Base-by-base conservation (phyloP, 345 rosid genomes). In the sweet orange (Citrus sinensis) region DNA sequence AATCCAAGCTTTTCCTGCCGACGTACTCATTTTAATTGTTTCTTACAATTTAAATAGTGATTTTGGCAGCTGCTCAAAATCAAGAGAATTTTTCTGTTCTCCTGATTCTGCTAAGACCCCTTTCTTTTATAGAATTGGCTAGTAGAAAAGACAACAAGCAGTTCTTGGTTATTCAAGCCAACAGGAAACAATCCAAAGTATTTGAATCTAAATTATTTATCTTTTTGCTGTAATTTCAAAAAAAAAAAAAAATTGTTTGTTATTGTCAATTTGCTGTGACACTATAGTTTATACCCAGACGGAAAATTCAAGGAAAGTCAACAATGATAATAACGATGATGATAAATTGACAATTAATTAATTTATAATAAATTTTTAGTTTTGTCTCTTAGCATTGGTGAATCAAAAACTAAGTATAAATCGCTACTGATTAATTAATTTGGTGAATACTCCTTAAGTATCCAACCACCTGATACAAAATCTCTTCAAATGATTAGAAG, bases 1-100 rank as follows among this genome's bases (percentile, higher is more conserved):
- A n/a, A 82, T 70, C 86, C 89, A 88, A n/a, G 87, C 79, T 70
- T 73, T 85, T 66, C 83, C 73, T 20, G 79, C 67, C 17, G 6
- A 3, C 13, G 16, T 17, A 4, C 56, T 16, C 20, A 51, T 51
- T 16, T 42, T 17, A 17, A 16, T 51, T 16, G 20, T 51, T 51
- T 16, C 7, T 51, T 25, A 25, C 25, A 25, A 25, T 25, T 25
- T 25, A 42, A 42, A 11, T 42, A 0, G 51, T 42, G 51, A 42
- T 42, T 42, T 42, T 42, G 51, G 16, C 51, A 10, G 14, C 51
- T 51, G 56, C 56, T 51, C 20, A 51, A 51, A 51, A 16, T 16
- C 2, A 51, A 1, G 56, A 51, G 56, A 16, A 14, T 16, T 17
- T 49, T 51, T 51, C 19, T 4, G 55, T 14, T 16, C 55, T 16